Conservation (phyloP, 2,329 filamentous ascomycete species). For the Aspergillus eucalypticola region DNA sequence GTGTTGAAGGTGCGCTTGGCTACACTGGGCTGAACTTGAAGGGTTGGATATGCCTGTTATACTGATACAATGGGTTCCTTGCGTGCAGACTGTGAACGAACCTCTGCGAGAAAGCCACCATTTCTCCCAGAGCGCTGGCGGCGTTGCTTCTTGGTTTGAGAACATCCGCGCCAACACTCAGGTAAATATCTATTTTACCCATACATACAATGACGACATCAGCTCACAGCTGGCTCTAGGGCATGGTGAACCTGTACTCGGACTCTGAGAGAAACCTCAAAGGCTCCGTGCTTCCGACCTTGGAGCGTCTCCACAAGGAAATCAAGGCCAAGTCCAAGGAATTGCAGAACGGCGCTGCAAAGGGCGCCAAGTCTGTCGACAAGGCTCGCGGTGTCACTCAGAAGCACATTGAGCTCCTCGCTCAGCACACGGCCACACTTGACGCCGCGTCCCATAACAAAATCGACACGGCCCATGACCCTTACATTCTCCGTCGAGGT, state of each 20-base stretch:
- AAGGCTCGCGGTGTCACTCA: constrained; percentile 84
- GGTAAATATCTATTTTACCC: constrained; percentile 49
- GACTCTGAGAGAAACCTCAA: constrained; percentile 92
- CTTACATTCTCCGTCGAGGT: constrained; percentile 81
- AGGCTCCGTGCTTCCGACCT: constrained; percentile 78
- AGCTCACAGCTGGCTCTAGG: constrained; percentile 48
- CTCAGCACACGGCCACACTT: constrained; percentile 77
- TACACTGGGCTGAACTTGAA: background rate
- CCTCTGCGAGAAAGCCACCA: constrained; percentile 88
- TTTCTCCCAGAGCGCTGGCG: constrained; percentile 87
- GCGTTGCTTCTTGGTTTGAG: constrained; percentile 87
- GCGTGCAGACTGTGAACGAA: constrained; percentile 70
- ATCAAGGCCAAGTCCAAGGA: constrained; percentile 97
- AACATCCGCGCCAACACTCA: constrained; percentile 90
- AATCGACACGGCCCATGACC: constrained; percentile 73
- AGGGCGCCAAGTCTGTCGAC: constrained; percentile 85
- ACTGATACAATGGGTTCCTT: constrained; percentile 10
- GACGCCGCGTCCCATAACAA: constrained; percentile 70
- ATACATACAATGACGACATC: background rate
- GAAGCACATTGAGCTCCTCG: constrained; percentile 93
- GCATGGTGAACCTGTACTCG: constrained; percentile 80
- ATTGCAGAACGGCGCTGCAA: constrained; percentile 74
- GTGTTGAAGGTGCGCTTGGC: constrained; percentile 69
- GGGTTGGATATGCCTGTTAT: background rate
- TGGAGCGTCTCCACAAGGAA: constrained; percentile 89